These are phyloP conservation scores for Candida coquimbonensis DNA, from an alignment of 805 yeast genomes.

Conservation along the genomic window DNA sequence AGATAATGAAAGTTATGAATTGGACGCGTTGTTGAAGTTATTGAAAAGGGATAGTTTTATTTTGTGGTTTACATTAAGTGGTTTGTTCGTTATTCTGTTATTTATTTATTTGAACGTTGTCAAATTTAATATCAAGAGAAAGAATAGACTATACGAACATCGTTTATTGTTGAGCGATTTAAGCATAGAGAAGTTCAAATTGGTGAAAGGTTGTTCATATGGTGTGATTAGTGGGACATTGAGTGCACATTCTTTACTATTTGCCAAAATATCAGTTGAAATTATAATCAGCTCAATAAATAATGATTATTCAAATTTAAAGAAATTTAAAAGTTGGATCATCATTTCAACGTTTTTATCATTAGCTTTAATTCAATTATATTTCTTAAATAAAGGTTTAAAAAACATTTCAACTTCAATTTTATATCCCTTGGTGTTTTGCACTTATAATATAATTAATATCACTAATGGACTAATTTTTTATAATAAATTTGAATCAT, in stretches of 20 bases:
- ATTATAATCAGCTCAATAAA: slow-evolving; percentile 41
- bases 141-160: not conserved
- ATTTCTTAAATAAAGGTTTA: slow-evolving; percentile 68
- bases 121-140: slow-evolving; percentile 4
- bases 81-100: slow-evolving; percentile 23
- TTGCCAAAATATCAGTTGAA: slow-evolving; percentile 82
- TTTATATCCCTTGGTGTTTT: slow-evolving; percentile 78
- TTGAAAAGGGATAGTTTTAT: slow-evolving; percentile 42
- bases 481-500: slow-evolving; percentile 21
- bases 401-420: slow-evolving; percentile 65
- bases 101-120: slow-evolving; percentile 24
- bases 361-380: slow-evolving; percentile 66
- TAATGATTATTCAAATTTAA: slow-evolving; percentile 27
- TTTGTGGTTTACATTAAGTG: slow-evolving; percentile 44
- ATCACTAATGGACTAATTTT: slow-evolving; percentile 26
- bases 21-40: slow-evolving; percentile 39
- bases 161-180: not conserved
- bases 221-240: slow-evolving; percentile 70
- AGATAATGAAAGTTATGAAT: slow-evolving; percentile 37
- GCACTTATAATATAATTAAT: slow-evolving; percentile 69
- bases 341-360: slow-evolving; percentile 48
- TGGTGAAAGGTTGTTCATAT: slow-evolving; percentile 50
- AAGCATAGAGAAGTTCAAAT: slow-evolving; percentile 12
- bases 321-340: slow-evolving; percentile 37
- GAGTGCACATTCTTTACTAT: slow-evolving; percentile 77